A percentile compares a stretch with the other conserved stretches of the same genome.
Evolutionary conservation across 805 yeast species (phyloP).

Genomic region (Ogataea trehaloabstinens): DNA sequence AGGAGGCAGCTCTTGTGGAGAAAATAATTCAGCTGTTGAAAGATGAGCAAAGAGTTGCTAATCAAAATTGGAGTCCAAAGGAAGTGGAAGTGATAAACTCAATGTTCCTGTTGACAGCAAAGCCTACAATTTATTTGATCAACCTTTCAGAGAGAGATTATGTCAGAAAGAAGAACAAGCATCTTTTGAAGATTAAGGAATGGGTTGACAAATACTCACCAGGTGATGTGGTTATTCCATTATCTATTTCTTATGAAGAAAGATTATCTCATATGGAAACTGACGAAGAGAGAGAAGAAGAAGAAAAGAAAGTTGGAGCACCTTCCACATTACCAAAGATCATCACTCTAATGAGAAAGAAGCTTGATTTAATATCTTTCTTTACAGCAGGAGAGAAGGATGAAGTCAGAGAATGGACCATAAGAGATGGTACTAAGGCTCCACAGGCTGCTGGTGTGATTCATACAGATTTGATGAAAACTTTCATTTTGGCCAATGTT

Average conservation of each 20-base stretch:
- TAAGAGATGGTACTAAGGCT: slow-evolving; percentile 71
- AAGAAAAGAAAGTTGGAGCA: slow-evolving; percentile 36
- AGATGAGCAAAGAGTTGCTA: slow-evolving; percentile 60
- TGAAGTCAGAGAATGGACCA: slow-evolving; percentile 89
- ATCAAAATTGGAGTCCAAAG: slow-evolving; percentile 56
- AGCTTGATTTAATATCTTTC: slow-evolving; percentile 71
- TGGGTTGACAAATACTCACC: slow-evolving; percentile 75
- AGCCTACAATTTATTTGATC: slow-evolving; percentile 78
- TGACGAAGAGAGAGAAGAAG: slow-evolving; percentile 43
- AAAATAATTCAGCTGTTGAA: slow-evolving; percentile 62
- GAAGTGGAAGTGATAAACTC: slow-evolving; percentile 69
- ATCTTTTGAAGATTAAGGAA: slow-evolving; percentile 45
- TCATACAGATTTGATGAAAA: slow-evolving; percentile 79
- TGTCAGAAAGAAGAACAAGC: slow-evolving; percentile 49
- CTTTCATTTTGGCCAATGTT: slow-evolving; percentile 78
- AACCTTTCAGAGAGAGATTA: slow-evolving; percentile 75
- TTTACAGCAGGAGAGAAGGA: slow-evolving; percentile 79
- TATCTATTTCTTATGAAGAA: slow-evolving; percentile 90
- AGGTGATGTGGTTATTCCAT: slow-evolving; percentile 82
- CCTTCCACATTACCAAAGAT: slow-evolving; percentile 59
- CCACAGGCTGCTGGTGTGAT: slow-evolving; percentile 91
- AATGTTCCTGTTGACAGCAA: slow-evolving; percentile 77
- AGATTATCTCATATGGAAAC: slow-evolving; percentile 83
- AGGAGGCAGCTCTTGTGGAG: slow-evolving; percentile 57
- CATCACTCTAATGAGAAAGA: slow-evolving; percentile 62